These are phyloP conservation scores for Lagenaria siceraria DNA, from an alignment of 306 rosid species.

Conservation along the genomic window DNA sequence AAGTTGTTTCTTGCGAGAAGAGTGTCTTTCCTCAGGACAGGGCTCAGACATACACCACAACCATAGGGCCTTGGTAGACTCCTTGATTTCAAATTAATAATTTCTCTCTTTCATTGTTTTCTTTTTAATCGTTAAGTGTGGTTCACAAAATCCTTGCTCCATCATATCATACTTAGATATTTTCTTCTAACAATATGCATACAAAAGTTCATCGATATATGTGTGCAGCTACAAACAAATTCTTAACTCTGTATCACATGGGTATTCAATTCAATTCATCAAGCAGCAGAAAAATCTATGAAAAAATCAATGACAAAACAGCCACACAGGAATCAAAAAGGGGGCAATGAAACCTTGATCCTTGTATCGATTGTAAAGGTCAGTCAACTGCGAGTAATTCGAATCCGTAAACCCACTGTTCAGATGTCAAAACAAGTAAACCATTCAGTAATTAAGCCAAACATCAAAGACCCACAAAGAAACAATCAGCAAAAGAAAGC, in stretches of 20 bases:
- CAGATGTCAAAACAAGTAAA: not conserved
- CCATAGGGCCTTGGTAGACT: not conserved
- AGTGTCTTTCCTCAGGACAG: not conserved
- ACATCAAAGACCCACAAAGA: not conserved
- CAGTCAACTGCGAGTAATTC: slow-evolving; percentile 75
- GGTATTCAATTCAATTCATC: not conserved
- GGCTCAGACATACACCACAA: not conserved
- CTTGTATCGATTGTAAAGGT: slow-evolving; percentile 54
- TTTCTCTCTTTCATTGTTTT: not conserved
- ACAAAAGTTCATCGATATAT: not conserved
- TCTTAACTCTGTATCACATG: not conserved
- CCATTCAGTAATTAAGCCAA: not conserved
- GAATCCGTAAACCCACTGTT: slow-evolving; percentile 61
- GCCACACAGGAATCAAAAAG: not conserved
- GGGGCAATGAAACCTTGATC: slow-evolving; percentile 32
- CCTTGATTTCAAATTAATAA: not conserved
- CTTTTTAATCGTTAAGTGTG: not conserved
- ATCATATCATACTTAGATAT: not conserved
- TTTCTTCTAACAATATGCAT: not conserved
- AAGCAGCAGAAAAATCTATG: not conserved
- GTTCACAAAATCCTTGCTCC: not conserved
- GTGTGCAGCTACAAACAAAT: not conserved
- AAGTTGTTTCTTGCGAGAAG: not conserved
- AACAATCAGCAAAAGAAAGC: not conserved
- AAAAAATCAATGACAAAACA: not conserved